These are phyloP conservation scores for Coleophoma cylindrospora DNA, from an alignment of 2,329 filamentous ascomycete genomes.

Conservation along the genomic window DNA sequence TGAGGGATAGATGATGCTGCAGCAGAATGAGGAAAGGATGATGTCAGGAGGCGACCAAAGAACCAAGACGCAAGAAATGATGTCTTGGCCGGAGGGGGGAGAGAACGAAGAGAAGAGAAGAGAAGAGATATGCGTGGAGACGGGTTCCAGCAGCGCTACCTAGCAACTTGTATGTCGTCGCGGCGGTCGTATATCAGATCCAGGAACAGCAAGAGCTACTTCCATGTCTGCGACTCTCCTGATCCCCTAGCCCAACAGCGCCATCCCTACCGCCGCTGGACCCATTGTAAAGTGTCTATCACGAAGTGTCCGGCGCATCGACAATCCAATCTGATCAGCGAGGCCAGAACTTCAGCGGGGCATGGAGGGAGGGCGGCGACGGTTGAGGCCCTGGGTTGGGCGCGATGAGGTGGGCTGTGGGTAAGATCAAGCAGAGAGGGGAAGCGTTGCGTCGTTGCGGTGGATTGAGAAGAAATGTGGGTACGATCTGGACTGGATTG, in stretches of 20 bases:
- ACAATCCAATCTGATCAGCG: background rate
- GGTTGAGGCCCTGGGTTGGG: background rate
- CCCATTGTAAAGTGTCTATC: background rate
- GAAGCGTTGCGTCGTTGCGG: too few species aligned
- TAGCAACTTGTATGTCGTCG: background rate
- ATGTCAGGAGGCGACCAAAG: too few species aligned
- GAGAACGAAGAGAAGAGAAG: background rate
- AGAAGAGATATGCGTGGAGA: background rate
- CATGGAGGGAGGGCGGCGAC: background rate
- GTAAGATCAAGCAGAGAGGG: background rate
- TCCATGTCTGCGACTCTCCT: background rate
- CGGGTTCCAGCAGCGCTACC: background rate
- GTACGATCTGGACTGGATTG: too few species aligned
- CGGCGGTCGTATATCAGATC: background rate
- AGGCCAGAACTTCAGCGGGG: background rate
- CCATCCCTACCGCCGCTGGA: background rate
- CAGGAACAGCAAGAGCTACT: background rate
- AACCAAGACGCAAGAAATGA: too few species aligned
- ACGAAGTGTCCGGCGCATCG: background rate
- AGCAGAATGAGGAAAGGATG: too few species aligned
- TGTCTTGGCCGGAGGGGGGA: background rate
- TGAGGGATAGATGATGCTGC: too few species aligned
- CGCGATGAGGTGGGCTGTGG: background rate
- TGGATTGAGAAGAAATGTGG: too few species aligned
- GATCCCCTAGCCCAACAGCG: background rate